Conservation (phyloP, 352 stramenopile genomes). For the Globisporangium rhizosaccharum region DNA sequence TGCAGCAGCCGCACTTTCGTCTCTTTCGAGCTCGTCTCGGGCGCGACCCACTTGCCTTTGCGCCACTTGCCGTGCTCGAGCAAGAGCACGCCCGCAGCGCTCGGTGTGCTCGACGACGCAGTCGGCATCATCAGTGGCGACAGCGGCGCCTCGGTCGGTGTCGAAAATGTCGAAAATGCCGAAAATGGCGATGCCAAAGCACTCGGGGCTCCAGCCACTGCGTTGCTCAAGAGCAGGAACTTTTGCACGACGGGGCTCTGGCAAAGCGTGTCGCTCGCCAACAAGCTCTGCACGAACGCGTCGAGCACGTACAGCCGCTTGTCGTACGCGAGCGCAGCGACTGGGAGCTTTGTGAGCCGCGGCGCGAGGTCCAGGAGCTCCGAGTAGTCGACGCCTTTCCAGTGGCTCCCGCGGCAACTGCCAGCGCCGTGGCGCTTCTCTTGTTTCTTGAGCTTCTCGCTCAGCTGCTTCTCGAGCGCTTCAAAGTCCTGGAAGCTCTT, state of each 20-base stretch:
- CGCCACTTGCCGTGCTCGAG: conserved; percentile 68
- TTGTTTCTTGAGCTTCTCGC: conserved; percentile 64
- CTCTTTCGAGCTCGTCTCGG: conserved; percentile 64
- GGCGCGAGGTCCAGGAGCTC: conserved; percentile 46
- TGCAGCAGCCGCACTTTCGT: conserved; percentile 80
- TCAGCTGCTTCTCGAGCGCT: conserved; percentile 54
- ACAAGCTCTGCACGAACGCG: conserved; percentile 64
- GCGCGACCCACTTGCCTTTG: conserved; percentile 51
- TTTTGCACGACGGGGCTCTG: conserved; percentile 72
- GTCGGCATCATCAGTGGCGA: background rate
- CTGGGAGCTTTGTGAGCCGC: conserved; percentile 36
- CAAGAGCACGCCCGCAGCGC: conserved; percentile 24
- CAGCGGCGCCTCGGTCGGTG: background rate
- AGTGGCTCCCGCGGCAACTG: conserved; percentile 36
- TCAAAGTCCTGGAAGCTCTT: conserved; percentile 73
- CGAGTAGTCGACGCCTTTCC: conserved; percentile 67
- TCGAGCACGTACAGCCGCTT: conserved; percentile 60
- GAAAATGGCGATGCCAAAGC: background rate
- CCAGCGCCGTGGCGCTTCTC: conserved; percentile 54
- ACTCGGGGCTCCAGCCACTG: background rate
- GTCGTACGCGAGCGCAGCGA: conserved; percentile 43
- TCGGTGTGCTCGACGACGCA: conserved; percentile 5
- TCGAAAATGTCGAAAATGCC: background rate
- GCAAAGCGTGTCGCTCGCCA: conserved; percentile 63
- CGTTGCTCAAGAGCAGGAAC: conserved; percentile 51